phyloP scores from a whole-genome alignment of 305 asterid genomes.

The Fraxinus sp. region DNA sequence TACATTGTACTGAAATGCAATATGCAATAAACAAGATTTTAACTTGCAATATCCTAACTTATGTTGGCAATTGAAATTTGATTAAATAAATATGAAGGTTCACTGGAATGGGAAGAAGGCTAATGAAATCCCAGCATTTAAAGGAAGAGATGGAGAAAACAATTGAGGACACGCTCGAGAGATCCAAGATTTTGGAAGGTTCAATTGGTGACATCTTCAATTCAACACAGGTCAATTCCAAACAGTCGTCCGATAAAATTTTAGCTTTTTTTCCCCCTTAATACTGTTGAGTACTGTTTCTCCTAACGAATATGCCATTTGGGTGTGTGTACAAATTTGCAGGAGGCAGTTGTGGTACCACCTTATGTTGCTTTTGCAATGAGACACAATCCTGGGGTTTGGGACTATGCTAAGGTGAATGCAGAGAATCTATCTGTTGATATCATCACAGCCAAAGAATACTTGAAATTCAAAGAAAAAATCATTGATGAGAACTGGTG shows the following conservation, averaged over 20 bases:
- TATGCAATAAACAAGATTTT: background rate
- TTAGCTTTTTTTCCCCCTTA: background rate
- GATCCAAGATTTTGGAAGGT: slow-evolving; percentile 56
- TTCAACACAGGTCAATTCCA: slow-evolving; percentile 55
- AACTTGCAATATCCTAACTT: background rate
- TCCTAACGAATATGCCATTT: background rate
- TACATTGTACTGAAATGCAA: background rate
- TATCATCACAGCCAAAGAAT: slow-evolving; percentile 52
- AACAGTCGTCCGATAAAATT: background rate
- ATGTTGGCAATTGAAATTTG: background rate
- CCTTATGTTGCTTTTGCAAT: slow-evolving; percentile 72
- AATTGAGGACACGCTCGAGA: slow-evolving; percentile 64
- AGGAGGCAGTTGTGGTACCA: slow-evolving; percentile 80
- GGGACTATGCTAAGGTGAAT: slow-evolving; percentile 71
- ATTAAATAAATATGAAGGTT: slow-evolving; percentile 40
- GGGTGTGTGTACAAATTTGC: slow-evolving; percentile 20
- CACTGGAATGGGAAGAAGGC: slow-evolving; percentile 54
- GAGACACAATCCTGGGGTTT: slow-evolving; percentile 64
- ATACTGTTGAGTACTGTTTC: background rate
- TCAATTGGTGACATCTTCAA: slow-evolving; percentile 55
- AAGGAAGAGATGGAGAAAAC: slow-evolving; percentile 68
- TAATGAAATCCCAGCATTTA: slow-evolving; percentile 59
- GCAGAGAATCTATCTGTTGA: slow-evolving; percentile 52
- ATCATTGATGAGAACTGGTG: slow-evolving; percentile 65
- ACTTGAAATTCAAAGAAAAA: slow-evolving; percentile 63